Evolutionary conservation across 1,284 basidiomycete genomes (phyloP), one percentile per base, ranked within the genome.

Genomic region (Cutaneotrichosporon sp.): DNA sequence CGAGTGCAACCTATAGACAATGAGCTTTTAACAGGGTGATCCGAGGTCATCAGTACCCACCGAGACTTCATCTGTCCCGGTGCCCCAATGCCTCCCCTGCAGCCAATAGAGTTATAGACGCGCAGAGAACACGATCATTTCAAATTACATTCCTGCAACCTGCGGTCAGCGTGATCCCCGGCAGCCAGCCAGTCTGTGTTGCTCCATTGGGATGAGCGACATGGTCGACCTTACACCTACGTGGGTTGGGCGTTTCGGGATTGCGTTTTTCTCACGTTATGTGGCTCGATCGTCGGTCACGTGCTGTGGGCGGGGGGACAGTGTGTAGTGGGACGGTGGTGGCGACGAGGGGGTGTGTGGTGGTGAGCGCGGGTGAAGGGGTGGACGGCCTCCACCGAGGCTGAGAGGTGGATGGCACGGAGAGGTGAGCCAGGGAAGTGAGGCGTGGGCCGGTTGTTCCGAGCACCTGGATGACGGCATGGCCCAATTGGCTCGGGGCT

Each of bases 151-250:
- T 29, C 29, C 29, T 9, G 29, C 29, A 9, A 29, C 29, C 29
- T 29, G 29, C 5, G 9, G 29, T 29, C 29, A 29, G 29, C 29
- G 29, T 9, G 9, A 76, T 75, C 72, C 73, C 72, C 73, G 75
- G 72, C 72, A 76, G 75, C 76, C 74, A 77, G 75, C 74, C 75
- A n/a, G n/a, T n/a, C 76, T 36, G 2, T 31, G n/a, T n/a, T n/a
- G n/a, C n/a, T n/a, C 8, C 1, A 13, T 2, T 14, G 20, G 5
- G 6, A 4, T 22, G 13, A 20, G 16, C 1, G 31, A 25, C 27
- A 31, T 45, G 13, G 6, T n/a, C 20, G 9, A 7, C 5, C 29
- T 42, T 53, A 34, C 22, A 33, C 4, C 6, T 22, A 22, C 2
- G 57, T 51, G 57, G 57, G 53, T 16, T 2, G 31, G 57, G 57